Conservation (phyloP, 306 rosid species). For the Heteromeles arbutifolia region DNA sequence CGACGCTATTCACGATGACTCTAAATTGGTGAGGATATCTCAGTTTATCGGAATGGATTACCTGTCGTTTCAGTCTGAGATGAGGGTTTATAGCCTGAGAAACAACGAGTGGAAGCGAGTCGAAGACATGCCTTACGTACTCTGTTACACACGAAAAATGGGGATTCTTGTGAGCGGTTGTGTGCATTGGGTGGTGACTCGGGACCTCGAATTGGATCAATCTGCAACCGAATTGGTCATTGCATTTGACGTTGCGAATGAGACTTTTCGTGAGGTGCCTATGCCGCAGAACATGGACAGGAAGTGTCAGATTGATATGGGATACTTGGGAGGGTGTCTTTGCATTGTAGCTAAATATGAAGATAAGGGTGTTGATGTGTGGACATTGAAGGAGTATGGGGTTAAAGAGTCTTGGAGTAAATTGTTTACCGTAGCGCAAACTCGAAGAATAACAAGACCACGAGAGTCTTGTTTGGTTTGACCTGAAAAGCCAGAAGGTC, state of each 20-base stretch:
- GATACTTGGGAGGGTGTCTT: constrained; percentile 31
- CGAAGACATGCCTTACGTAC: constrained; percentile 39
- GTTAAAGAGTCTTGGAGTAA: constrained; percentile 48
- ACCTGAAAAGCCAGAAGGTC: constrained; percentile 17
- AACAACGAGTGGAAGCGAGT: constrained; percentile 43
- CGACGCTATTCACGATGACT: constrained; percentile 32
- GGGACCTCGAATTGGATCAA: constrained; percentile 14
- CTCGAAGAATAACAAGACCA: constrained; percentile 19
- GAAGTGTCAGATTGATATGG: constrained; percentile 39
- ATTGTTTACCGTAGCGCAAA: constrained; percentile 24
- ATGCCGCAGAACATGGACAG: constrained; percentile 35
- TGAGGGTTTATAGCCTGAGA: constrained; percentile 39
- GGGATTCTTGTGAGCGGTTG: constrained; percentile 37
- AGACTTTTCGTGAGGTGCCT: constrained; percentile 42
- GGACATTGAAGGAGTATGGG: constrained; percentile 61
- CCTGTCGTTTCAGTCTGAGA: constrained; percentile 33
- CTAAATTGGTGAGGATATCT: constrained; percentile 54
- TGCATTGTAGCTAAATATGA: constrained; percentile 39
- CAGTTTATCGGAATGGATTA: constrained; percentile 34
- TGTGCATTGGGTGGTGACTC: constrained; percentile 21
- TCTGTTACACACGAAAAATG: constrained; percentile 45
- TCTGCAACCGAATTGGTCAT: constrained; percentile 31
- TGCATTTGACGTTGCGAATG: constrained; percentile 34
- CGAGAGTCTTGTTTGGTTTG: constrained; percentile 48
- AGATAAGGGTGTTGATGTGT: constrained; percentile 32